These are phyloP conservation scores for Davidsoniella virescens DNA, from an alignment of 2,329 filamentous ascomycete species.

Conservation along the genomic window DNA sequence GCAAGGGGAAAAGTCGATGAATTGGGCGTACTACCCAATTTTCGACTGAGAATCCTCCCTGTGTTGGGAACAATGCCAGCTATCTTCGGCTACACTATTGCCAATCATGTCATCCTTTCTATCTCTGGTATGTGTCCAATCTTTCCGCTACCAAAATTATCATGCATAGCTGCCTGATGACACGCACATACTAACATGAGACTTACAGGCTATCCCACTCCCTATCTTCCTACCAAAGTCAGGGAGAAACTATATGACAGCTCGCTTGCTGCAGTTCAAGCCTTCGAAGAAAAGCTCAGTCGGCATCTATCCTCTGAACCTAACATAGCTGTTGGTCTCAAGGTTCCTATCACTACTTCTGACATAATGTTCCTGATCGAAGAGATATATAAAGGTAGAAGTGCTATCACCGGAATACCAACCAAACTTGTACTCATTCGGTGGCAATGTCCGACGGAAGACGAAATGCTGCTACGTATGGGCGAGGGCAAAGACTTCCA, in stretches of 20 bases:
- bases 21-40: constrained; percentile 77
- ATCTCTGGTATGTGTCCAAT: constrained; percentile 32
- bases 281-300: constrained; percentile 60
- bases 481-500: constrained; percentile 56
- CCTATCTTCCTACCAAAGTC: constrained; percentile 65
- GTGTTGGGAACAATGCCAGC: constrained; percentile 96
- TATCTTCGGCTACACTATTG: constrained; percentile 79
- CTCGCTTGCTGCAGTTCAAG: constrained; percentile 60
- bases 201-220: constrained; percentile 58
- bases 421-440: constrained; percentile 66
- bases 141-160: neutral
- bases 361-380: constrained; percentile 83
- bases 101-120: constrained; percentile 81
- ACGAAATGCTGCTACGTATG: constrained; percentile 39
- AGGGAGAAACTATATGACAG: constrained; percentile 86
- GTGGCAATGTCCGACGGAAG: constrained; percentile 50
- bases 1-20: constrained; percentile 73
- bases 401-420: constrained; percentile 63
- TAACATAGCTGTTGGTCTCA: constrained; percentile 50
- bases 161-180: neutral
- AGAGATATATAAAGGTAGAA: constrained; percentile 73
- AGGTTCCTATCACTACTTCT: constrained; percentile 57
- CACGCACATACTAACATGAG: neutral
- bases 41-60: constrained; percentile 84
- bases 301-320: constrained; percentile 21